A percentile compares a stretch with the other conserved stretches of the same genome.
Conservation (phyloP, 2,329 filamentous ascomycete genomes). For the Calonectria pteridis region DNA sequence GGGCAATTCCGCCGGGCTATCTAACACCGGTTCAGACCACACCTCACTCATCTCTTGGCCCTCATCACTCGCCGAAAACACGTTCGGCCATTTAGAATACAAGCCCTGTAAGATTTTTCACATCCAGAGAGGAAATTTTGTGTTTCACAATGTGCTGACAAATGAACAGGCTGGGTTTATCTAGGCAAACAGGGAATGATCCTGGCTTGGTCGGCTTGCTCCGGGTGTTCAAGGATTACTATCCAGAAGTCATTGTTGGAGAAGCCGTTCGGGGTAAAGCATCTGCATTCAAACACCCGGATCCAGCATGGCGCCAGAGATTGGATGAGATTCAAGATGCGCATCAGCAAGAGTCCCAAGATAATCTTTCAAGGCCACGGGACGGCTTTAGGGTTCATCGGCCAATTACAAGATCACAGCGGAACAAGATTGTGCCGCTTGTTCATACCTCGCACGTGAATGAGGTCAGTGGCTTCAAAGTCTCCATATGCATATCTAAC, state of each 20-base stretch:
- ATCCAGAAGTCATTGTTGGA: conserved; percentile 87
- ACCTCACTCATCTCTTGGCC: conserved; percentile 82
- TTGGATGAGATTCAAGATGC: conserved; percentile 75
- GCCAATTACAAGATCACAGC: conserved; percentile 48
- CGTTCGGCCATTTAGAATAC: conserved; percentile 86
- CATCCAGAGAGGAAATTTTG: too few species aligned
- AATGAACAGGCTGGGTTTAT: conserved; percentile 63
- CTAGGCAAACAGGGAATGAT: conserved; percentile 76
- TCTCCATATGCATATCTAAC: conserved; percentile 19
- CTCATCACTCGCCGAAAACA: conserved; percentile 85
- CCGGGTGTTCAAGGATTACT: conserved; percentile 90
- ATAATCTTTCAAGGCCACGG: conserved; percentile 50
- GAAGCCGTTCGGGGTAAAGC: conserved; percentile 72
- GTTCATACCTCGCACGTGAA: conserved; percentile 81
- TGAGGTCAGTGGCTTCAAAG: conserved; percentile 61
- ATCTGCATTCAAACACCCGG: conserved; percentile 78
- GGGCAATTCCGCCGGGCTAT: neutral
- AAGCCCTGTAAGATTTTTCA: conserved; percentile 69
- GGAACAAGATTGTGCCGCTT: conserved; percentile 67
- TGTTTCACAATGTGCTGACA: conserved; percentile 16
- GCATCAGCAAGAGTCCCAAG: conserved; percentile 62
- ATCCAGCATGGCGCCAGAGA: conserved; percentile 78
- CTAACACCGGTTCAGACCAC: conserved; percentile 56
- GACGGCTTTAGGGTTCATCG: conserved; percentile 74
- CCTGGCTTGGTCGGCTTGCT: conserved; percentile 80